A percentile compares a stretch with the other conserved stretches of the same genome.
phyloP scores from a whole-genome alignment of 768 basidiomycete species.

The Neoboletus subvelutipes region DNA sequence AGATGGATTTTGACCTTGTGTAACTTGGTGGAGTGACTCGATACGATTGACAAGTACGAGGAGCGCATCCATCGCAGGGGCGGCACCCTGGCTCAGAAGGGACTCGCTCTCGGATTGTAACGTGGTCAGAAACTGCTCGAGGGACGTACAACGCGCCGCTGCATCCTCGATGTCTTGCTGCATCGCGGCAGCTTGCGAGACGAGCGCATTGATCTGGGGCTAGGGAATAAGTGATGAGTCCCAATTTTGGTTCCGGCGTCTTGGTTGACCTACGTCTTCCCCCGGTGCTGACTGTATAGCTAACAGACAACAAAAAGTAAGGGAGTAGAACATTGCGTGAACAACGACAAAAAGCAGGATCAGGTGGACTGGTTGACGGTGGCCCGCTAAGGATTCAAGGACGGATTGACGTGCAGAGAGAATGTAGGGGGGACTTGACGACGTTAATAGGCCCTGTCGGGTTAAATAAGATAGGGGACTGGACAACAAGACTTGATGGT shows the following conservation, averaged over 20 bases:
- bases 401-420: neutral
- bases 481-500: no score
- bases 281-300: neutral
- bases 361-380: no score
- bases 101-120: constrained; percentile 4
- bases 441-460: neutral
- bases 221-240: neutral
- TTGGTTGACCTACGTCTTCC: constrained; percentile 1
- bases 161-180: constrained; percentile 9
- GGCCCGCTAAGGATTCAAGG: neutral
- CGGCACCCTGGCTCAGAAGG: neutral
- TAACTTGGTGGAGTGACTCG: constrained; percentile 6
- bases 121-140: constrained; percentile 1
- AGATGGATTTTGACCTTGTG: neutral
- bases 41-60: constrained; percentile 2
- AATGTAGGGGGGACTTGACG: neutral
- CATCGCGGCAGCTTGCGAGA: constrained; percentile 1
- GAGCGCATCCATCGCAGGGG: constrained; percentile 8
- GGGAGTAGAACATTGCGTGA: neutral
- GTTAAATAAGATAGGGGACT: neutral
- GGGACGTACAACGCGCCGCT: neutral
- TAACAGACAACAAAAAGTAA: no score
- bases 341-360: no score
- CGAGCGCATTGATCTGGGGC: constrained; percentile 1
- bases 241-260: neutral